Conservation (phyloP, 1,139 yeast species). For the Protomyces inouyei region DNA sequence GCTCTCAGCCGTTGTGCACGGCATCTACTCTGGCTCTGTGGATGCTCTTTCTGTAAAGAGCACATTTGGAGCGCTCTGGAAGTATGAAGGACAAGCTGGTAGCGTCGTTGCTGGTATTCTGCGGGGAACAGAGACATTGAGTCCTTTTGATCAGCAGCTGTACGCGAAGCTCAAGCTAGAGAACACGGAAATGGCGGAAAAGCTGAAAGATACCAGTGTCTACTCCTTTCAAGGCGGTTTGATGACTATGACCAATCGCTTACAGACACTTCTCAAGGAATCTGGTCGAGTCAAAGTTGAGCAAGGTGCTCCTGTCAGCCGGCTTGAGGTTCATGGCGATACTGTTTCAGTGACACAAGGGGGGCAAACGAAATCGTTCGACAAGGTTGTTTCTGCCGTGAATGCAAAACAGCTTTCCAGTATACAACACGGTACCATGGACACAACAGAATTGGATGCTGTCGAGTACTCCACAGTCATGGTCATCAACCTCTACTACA, state of each 20-base stretch:
- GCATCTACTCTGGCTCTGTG: constrained; percentile 86
- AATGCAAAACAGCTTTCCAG: constrained; percentile 29
- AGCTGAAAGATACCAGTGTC: constrained; percentile 29
- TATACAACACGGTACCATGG: constrained; percentile 2
- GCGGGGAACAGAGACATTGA: constrained; percentile 12
- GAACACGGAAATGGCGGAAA: constrained; percentile 23
- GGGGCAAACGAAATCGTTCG: constrained; percentile 9
- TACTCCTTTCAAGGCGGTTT: constrained; percentile 32
- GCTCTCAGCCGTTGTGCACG: constrained; percentile 77
- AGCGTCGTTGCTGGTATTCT: constrained; percentile 30
- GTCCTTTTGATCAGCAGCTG: constrained; percentile 11
- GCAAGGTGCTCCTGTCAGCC: background rate
- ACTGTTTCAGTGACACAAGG: background rate
- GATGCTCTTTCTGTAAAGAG: constrained; percentile 51
- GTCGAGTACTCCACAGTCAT: constrained; percentile 51
- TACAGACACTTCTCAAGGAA: constrained; percentile 9
- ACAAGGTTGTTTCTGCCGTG: constrained; percentile 30
- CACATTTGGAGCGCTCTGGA: constrained; percentile 31
- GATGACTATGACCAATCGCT: constrained; percentile 26
- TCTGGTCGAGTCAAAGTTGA: background rate
- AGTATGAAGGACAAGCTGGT: constrained; percentile 30
- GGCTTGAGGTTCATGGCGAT: background rate
- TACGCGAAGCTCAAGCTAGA: constrained; percentile 8
- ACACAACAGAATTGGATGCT: constrained; percentile 35
- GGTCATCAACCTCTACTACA: constrained; percentile 59